Base-by-base conservation (phyloP, 176 grass and related monocot species). In the Oryza officinalis region DNA sequence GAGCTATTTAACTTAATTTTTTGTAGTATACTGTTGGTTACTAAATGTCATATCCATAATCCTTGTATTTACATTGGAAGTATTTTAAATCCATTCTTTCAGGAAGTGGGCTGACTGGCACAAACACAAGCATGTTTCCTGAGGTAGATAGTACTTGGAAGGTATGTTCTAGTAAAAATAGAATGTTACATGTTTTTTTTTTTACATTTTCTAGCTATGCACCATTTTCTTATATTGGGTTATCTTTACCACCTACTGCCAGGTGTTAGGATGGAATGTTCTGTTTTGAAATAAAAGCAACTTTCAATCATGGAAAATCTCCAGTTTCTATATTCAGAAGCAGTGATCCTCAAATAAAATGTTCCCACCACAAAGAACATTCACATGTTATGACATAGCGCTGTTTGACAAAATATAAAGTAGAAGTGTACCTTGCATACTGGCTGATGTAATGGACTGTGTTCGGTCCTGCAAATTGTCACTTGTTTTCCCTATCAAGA, bases 91-190 rank as follows among this genome's bases (percentile, higher is more conserved):
- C 13, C 23, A 8, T 78, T 47, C 59, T 85, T 78, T 80, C 80
- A 98, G 96, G 96, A n/a, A 74, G 27, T 85, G 83, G 82, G 83
- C 74, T 80, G 54, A 23, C 81, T 80, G 96, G 89, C 75, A 78
- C 78, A 60, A 91, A 83, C 50, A 50, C 84, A 67, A 89, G 12
- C 65, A 95, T 98, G 83, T 98, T 98, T 81, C 96, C 96, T 78
- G 90, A 93, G 20, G 96, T 95, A 38, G 89, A 93, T 77, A 98
- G 93, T 81, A 90, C 83, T 54, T 98, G 96, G 93, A 95, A 98
- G 87, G 96, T 98, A 95, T 80, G 5, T 61, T 64, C 67, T 49
- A 2, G 65, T 59, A 71, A 59, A 28, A 50, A 6, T 77, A 41
- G 23, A 17, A 14, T 77, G n/a, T 13, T 72, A 13, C 81, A 8